phyloP scores from a whole-genome alignment of 1,139 yeast species.

The Yarrowia galli region DNA sequence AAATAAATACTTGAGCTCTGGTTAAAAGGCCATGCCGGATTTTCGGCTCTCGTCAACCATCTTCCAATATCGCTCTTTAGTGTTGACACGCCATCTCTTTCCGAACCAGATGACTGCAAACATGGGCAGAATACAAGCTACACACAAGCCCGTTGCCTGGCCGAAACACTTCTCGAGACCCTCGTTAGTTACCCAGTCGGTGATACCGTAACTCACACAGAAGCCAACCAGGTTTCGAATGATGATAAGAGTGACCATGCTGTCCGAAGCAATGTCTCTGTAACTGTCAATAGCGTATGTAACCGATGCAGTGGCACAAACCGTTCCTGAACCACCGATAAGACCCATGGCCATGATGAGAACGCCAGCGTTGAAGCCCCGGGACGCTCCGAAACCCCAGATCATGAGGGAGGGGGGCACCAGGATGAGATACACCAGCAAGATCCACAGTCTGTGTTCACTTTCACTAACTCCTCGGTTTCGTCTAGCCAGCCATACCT shows the following conservation, averaged over 20 bases:
- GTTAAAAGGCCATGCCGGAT: slow-evolving; percentile 16
- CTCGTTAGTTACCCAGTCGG: slow-evolving; percentile 56
- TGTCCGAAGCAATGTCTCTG: slow-evolving; percentile 60
- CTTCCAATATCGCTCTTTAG: slow-evolving; percentile 40
- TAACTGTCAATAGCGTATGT: slow-evolving; percentile 65
- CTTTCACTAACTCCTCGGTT: slow-evolving; percentile 77
- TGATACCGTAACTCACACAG: slow-evolving; percentile 59
- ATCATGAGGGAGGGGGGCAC: slow-evolving; percentile 75
- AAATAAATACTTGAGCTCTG: not conserved
- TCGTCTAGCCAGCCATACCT: slow-evolving; percentile 69
- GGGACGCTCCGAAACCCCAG: slow-evolving; percentile 81
- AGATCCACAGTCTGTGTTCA: slow-evolving; percentile 75
- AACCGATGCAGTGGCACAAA: slow-evolving; percentile 50
- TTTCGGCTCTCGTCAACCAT: slow-evolving; percentile 10
- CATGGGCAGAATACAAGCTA: slow-evolving; percentile 56
- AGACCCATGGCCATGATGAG: slow-evolving; percentile 50
- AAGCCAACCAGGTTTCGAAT: slow-evolving; percentile 54
- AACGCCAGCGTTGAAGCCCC: slow-evolving; percentile 64
- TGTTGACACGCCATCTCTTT: slow-evolving; percentile 43
- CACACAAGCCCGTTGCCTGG: slow-evolving; percentile 55
- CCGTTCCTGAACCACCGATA: slow-evolving; percentile 59
- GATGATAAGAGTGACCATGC: slow-evolving; percentile 55
- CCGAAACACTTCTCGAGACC: slow-evolving; percentile 58
- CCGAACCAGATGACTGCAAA: slow-evolving; percentile 52
- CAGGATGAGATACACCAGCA: slow-evolving; percentile 67